phyloP scores from a whole-genome alignment of 1,284 basidiomycete species.

The Malassezia furfur region DNA sequence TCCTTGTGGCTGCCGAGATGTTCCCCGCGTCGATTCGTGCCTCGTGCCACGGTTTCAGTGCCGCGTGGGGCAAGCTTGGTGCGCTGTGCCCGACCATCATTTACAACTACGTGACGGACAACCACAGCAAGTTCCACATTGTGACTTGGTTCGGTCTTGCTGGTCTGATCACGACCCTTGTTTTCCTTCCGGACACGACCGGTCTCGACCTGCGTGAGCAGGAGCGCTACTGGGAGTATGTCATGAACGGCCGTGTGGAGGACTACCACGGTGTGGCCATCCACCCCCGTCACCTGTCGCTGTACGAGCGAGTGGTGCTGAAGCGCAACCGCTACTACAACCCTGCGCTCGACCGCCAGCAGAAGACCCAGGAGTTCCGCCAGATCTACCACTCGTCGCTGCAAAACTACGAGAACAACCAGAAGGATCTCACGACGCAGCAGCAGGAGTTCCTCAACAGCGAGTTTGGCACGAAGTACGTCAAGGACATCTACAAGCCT shows the following conservation, averaged over 20 bases:
- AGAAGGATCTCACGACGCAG: conserved; percentile 29
- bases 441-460: conserved; percentile 31
- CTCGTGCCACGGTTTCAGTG: conserved; percentile 49
- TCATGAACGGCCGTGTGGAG: conserved; percentile 50
- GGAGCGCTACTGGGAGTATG: conserved; percentile 55
- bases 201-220: conserved; percentile 55
- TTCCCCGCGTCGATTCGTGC: conserved; percentile 49
- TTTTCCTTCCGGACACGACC: conserved; percentile 54
- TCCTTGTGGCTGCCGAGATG: conserved; percentile 49
- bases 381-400: conserved; percentile 46
- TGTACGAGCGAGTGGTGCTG: conserved; percentile 52
- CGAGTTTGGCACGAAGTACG: conserved; percentile 26
- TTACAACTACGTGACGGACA: conserved; percentile 48
- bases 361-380: conserved; percentile 53
- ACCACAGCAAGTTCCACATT: conserved; percentile 53
- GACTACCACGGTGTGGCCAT: conserved; percentile 56
- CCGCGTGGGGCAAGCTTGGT: conserved; percentile 49
- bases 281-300: conserved; percentile 53
- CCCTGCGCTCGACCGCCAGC: conserved; percentile 52
- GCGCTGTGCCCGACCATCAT: conserved; percentile 48
- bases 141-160: conserved; percentile 54
- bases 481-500: conserved; percentile 3
- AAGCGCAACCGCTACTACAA: conserved; percentile 54
- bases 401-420: conserved; percentile 8
- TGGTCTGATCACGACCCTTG: conserved; percentile 51